Conservation (phyloP, 139 green algal species). For the Spirogloea muscicola region DNA sequence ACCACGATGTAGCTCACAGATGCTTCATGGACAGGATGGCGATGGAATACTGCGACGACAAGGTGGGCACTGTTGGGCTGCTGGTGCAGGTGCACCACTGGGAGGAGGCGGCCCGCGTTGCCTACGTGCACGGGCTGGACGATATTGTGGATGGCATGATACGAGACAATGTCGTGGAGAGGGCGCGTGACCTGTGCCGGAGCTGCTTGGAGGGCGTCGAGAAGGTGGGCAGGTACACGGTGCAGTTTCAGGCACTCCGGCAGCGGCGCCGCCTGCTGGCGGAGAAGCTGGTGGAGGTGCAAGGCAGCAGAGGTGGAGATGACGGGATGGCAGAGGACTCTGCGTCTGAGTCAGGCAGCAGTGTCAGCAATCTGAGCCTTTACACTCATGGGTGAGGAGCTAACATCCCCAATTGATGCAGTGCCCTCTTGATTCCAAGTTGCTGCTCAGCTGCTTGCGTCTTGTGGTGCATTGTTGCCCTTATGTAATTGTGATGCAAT, state of each 20-base stretch:
- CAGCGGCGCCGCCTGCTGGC: constrained; percentile 2
- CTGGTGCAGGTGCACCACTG: constrained; percentile 12
- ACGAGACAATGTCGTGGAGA: too few species aligned
- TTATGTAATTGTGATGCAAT: background rate
- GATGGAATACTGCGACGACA: constrained; percentile 12
- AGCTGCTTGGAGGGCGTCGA: constrained; percentile 11
- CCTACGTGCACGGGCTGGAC: background rate
- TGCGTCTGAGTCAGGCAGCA: constrained; percentile 5
- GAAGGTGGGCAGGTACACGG: constrained; percentile 12
- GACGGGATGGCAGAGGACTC: background rate
- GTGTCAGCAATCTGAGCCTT: constrained; percentile 18
- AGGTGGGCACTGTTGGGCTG: background rate
- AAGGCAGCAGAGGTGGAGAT: background rate
- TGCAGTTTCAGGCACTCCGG: background rate
- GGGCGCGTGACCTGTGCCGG: too few species aligned
- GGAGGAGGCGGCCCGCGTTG: constrained; percentile 12
- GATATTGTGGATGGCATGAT: constrained; percentile 18
- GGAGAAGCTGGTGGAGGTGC: background rate
- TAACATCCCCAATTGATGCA: background rate
- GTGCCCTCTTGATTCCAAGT: too few species aligned
- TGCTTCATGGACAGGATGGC: too few species aligned
- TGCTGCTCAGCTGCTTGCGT: too few species aligned
- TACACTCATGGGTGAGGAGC: constrained; percentile 9
- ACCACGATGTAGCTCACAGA: too few species aligned
- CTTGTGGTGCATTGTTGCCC: background rate